Conservation (phyloP, 2,329 filamentous ascomycete species). For the Botrytis deweyae region DNA sequence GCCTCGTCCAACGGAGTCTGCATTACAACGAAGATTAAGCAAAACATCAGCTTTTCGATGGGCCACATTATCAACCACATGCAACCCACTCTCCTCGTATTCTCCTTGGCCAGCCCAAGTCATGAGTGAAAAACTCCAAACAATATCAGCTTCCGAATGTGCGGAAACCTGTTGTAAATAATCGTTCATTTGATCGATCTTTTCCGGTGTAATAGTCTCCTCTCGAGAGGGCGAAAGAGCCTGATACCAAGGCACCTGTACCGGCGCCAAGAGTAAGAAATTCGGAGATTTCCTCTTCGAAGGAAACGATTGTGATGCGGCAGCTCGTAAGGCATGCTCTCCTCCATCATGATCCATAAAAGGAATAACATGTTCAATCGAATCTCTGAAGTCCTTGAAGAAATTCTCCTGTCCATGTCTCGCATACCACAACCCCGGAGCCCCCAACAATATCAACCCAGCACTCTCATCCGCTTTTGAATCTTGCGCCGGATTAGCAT, state of each 20-base stretch:
- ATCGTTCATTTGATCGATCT: slow-evolving; percentile 53
- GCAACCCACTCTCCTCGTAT: slow-evolving; percentile 50
- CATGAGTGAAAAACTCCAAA: slow-evolving; percentile 54
- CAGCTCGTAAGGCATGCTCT: slow-evolving; percentile 21
- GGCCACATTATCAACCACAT: slow-evolving; percentile 48
- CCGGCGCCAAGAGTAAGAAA: slow-evolving; percentile 36
- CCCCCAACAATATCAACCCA: slow-evolving; percentile 52
- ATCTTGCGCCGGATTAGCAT: slow-evolving; percentile 28
- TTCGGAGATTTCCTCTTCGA: slow-evolving; percentile 31
- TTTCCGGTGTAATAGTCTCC: slow-evolving; percentile 48
- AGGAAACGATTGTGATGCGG: slow-evolving; percentile 30
- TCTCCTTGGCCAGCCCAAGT: slow-evolving; percentile 40
- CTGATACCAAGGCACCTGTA: slow-evolving; percentile 40
- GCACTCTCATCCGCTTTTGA: slow-evolving; percentile 38
- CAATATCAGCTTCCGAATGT: slow-evolving; percentile 45
- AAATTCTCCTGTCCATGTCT: slow-evolving; percentile 49
- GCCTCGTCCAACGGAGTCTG: slow-evolving; percentile 42
- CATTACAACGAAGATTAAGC: slow-evolving; percentile 53
- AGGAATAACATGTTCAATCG: slow-evolving; percentile 48
- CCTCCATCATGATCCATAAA: slow-evolving; percentile 40
- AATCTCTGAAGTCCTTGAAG: slow-evolving; percentile 47
- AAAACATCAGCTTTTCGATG: slow-evolving; percentile 51
- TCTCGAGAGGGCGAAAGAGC: slow-evolving; percentile 38
- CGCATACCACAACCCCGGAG: slow-evolving; percentile 55
- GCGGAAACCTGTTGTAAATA: slow-evolving; percentile 47